These are phyloP conservation scores for Colletotrichum liriopes DNA, from an alignment of 2,329 filamentous ascomycete genomes.

Conservation along the genomic window DNA sequence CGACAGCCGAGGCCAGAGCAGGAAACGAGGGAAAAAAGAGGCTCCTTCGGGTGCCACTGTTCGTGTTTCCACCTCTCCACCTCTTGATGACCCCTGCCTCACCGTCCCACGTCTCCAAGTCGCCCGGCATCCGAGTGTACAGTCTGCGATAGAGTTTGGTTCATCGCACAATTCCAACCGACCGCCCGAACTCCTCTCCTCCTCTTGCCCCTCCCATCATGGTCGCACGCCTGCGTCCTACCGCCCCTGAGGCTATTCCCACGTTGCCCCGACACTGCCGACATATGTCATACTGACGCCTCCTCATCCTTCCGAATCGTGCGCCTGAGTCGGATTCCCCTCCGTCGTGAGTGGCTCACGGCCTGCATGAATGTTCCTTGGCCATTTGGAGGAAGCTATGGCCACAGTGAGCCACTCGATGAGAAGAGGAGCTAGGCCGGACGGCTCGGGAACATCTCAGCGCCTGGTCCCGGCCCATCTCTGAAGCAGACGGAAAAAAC, in stretches of 20 bases:
- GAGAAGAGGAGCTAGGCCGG: background rate
- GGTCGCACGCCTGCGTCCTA: background rate
- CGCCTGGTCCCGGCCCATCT: constrained; percentile 7
- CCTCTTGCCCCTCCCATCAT: background rate
- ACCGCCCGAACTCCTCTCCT: constrained; percentile 25
- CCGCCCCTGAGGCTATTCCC: constrained; percentile 25
- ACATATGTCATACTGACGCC: constrained; percentile 30
- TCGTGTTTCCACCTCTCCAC: constrained; percentile 21
- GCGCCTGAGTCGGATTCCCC: constrained; percentile 18
- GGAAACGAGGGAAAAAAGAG: constrained; percentile 6
- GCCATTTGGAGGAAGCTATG: constrained; percentile 21
- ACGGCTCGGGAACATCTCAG: background rate
- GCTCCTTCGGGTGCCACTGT: constrained; percentile 1
- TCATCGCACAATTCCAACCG: constrained; percentile 23
- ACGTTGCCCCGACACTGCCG: constrained; percentile 22
- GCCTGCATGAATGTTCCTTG: constrained; percentile 10
- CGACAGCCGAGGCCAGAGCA: constrained; percentile 38
- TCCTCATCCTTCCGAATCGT: constrained; percentile 23
- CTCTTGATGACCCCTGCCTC: constrained; percentile 13
- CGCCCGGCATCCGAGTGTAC: constrained; percentile 2
- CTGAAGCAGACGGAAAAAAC: background rate
- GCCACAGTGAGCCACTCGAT: constrained; percentile 14
- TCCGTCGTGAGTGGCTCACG: background rate
- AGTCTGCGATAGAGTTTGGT: constrained; percentile 27
- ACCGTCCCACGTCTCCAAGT: constrained; percentile 1